A percentile compares a stretch with the other conserved stretches of the same genome.
Evolutionary conservation across 805 yeast species (phyloP).

Genomic region (Scheffersomyces lignosus): DNA sequence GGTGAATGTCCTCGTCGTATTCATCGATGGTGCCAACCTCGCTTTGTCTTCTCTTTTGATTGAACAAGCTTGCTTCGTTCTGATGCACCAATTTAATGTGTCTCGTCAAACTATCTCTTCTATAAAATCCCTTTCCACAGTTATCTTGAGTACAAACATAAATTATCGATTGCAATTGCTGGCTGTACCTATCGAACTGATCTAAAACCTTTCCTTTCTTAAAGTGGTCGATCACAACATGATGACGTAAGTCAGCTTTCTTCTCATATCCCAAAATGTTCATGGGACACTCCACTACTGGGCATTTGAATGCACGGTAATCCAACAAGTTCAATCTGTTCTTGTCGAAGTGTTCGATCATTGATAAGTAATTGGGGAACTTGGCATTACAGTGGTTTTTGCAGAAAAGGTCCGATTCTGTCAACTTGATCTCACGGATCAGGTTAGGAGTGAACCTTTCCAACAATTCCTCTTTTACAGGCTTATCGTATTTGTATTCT

Average conservation of each 20-base stretch:
- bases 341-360: constrained; percentile 36
- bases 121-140: constrained; percentile 14
- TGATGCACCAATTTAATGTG: constrained; percentile 13
- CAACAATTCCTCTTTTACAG: constrained; percentile 3
- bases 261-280: constrained; percentile 37
- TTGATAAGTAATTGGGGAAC: constrained; percentile 27
- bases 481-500: neutral
- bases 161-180: constrained; percentile 3
- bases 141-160: constrained; percentile 10
- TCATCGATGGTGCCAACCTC: neutral
- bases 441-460: neutral
- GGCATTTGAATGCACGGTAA: constrained; percentile 33
- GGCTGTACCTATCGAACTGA: constrained; percentile 5
- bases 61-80: constrained; percentile 5
- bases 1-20: neutral
- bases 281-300: constrained; percentile 39
- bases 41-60: constrained; percentile 3
- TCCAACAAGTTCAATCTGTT: constrained; percentile 17
- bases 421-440: neutral
- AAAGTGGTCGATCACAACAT: constrained; percentile 25
- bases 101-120: constrained; percentile 15
- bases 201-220: constrained; percentile 14
- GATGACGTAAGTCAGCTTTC: constrained; percentile 29
- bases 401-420: neutral
- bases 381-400: constrained; percentile 29